phyloP scores from a whole-genome alignment of 305 asterid genomes.

The Withania somnifera region DNA sequence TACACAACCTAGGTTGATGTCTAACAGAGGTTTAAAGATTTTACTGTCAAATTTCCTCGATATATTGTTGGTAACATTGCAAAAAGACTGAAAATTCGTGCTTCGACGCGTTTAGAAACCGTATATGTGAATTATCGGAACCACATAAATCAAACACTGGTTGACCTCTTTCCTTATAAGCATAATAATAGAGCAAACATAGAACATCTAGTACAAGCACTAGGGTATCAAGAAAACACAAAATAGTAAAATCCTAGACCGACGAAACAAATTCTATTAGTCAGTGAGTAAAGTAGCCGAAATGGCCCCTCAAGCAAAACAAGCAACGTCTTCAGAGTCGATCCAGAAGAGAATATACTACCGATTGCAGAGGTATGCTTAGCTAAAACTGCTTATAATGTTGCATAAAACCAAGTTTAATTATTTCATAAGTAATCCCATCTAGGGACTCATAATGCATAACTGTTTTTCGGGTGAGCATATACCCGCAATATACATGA shows the following conservation, averaged over 20 bases:
- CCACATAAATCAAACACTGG: not conserved
- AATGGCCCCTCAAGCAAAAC: not conserved
- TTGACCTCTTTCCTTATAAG: too few species aligned
- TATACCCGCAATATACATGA: not conserved
- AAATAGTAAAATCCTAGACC: not conserved
- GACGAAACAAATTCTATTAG: not conserved
- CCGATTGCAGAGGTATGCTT: not conserved
- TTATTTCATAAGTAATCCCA: slow-evolving; percentile 1
- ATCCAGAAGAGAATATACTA: not conserved
- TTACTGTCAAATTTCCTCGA: not conserved
- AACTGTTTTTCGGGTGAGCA: not conserved
- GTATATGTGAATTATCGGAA: not conserved
- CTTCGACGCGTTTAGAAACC: not conserved
- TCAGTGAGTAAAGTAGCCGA: not conserved
- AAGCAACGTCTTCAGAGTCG: not conserved
- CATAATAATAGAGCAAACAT: not conserved
- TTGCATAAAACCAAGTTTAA: not conserved
- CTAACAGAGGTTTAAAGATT: not conserved
- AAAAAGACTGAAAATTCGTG: not conserved
- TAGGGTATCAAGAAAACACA: not conserved
- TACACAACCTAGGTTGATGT: not conserved
- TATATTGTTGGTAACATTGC: not conserved
- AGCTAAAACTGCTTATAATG: not conserved
- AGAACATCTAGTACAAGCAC: not conserved
- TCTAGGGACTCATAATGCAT: not conserved